Evolutionary conservation across 768 basidiomycete genomes (phyloP), one percentile per base, ranked within the genome.

Genomic region (Strobilomyces dryophilus): DNA sequence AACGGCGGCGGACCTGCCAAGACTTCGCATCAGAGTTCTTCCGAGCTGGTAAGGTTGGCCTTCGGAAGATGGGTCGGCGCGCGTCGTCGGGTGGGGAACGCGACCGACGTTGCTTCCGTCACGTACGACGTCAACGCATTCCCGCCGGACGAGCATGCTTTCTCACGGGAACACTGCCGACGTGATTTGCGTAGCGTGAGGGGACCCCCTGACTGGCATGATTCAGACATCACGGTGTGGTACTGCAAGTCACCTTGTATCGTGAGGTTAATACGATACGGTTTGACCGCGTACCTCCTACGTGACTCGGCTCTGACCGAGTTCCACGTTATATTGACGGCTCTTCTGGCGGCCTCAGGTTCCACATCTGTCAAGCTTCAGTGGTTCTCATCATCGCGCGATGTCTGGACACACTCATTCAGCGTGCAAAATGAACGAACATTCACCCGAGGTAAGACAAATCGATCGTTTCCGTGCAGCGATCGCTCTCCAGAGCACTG

Each of bases 401-500:
- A 26, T 14, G 34, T 32, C 2, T 12, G 34, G 10, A 69, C 75
- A 39, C 61, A 85, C 88, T 84, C 74, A 87, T 71, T 81, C 83
- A 91, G 9, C 85, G 70, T 67, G 29, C 26, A 26, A 29, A 4
- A 29, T 29, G 29, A 29, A 6, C 29, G 8, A 29, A 4, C 29
- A 9, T 29, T 29, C 5, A 9, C 29, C 29, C 3, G 29, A 29
- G 5, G 29, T 3, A 3, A 9, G 29, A 29, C 29, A 6, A 6
- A 87, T 90, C 92, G 49, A 95, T 74, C 10, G 93, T 97, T 71
- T 97, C 94, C 86, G 95, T 89, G 65, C 95, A 95, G 21, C 91
- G 76, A 17, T 94, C 89, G 57, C 89, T 87, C 62, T 92, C 89
- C 55, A 94, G 65, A 29, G 2, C 55, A 66, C 61, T 20, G 17